These are phyloP conservation scores for Pythium rhizo-oryzae DNA, from an alignment of 352 stramenopile species.

Conservation along the genomic window DNA sequence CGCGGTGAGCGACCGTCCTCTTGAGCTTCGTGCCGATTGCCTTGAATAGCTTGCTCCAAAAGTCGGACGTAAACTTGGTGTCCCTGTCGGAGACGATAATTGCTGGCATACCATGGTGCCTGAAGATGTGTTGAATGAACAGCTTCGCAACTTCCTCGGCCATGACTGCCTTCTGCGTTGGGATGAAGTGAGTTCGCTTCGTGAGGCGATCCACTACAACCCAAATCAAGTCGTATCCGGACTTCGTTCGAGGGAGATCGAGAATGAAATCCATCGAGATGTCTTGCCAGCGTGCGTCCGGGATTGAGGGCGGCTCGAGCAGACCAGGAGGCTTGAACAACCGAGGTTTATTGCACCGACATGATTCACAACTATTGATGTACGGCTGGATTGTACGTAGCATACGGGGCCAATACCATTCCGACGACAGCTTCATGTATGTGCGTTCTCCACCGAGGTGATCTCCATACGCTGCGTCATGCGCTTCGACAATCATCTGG, in stretches of 20 bases:
- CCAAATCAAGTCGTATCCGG: too few species aligned
- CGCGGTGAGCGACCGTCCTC: conserved; percentile 1
- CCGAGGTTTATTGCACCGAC: background rate
- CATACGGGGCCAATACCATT: background rate
- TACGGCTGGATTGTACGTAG: background rate
- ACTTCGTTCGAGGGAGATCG: too few species aligned
- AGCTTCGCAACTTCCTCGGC: background rate
- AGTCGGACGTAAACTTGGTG: background rate
- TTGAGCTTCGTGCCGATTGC: background rate
- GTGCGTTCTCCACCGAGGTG: background rate
- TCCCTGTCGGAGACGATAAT: background rate
- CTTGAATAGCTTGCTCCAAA: background rate
- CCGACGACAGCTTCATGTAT: background rate
- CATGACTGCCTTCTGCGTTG: background rate
- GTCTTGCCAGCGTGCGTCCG: background rate
- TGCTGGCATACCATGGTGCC: background rate
- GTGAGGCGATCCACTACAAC: background rate
- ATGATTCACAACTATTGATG: background rate
- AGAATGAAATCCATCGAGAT: conserved; percentile 2
- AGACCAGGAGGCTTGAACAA: background rate
- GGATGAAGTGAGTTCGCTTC: background rate
- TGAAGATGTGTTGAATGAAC: conserved; percentile 3
- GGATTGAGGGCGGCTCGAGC: background rate
- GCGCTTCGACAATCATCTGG: background rate
- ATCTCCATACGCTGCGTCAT: background rate